Conservation (phyloP, 1,139 yeast genomes). For the Geotrichum cucujoidarum region DNA sequence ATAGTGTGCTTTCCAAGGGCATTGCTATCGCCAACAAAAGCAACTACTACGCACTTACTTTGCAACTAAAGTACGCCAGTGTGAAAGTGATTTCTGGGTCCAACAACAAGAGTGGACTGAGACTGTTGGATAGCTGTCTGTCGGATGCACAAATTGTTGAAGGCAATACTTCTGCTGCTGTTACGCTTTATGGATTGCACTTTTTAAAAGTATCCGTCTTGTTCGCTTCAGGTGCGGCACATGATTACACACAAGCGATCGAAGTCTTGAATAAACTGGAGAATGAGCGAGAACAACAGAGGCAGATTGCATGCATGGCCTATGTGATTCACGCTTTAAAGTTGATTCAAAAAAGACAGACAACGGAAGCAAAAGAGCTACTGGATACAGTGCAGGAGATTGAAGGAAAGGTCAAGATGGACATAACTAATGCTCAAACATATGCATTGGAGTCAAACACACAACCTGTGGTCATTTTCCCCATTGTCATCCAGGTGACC, state of each 20-base stretch:
- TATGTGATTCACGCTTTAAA: slow-evolving; percentile 16
- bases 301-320: slow-evolving; percentile 15
- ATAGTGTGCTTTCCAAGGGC: slow-evolving; percentile 15
- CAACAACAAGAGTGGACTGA: slow-evolving; percentile 8
- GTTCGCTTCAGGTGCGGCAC: slow-evolving; percentile 4
- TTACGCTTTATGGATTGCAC: slow-evolving; percentile 5
- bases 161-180: slow-evolving; percentile 2
- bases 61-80: slow-evolving; percentile 17
- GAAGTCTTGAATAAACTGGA: slow-evolving; percentile 13
- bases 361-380: slow-evolving; percentile 3
- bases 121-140: slow-evolving; percentile 7
- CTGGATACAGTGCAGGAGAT: slow-evolving; percentile 6
- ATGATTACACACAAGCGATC: slow-evolving; percentile 15
- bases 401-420: slow-evolving; percentile 9
- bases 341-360: slow-evolving; percentile 12
- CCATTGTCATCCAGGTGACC: slow-evolving; percentile 11
- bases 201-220: slow-evolving; percentile 12
- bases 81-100: slow-evolving; percentile 14
- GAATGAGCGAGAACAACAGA: slow-evolving; percentile 9
- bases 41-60: slow-evolving; percentile 12
- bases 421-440: background rate
- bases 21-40: slow-evolving; percentile 17
- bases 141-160: slow-evolving; percentile 15
- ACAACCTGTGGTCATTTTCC: slow-evolving; percentile 5
- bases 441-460: background rate